These are phyloP conservation scores for Populus simonii DNA, from an alignment of 345 rosid species.

Conservation along the genomic window DNA sequence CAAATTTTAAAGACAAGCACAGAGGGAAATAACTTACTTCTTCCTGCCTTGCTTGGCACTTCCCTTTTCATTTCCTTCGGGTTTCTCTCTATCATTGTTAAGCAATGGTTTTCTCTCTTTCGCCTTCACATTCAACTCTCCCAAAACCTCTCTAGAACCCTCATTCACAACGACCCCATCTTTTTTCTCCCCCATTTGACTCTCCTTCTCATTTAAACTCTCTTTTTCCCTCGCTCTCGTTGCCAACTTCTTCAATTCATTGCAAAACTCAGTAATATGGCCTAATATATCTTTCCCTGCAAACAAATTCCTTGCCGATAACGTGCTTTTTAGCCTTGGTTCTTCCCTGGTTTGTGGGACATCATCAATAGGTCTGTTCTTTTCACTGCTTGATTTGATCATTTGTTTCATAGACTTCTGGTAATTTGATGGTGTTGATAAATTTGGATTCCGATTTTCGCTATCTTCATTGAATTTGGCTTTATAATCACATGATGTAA, in stretches of 20 bases:
- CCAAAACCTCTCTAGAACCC: conserved; percentile 32
- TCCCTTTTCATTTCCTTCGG: conserved; percentile 30
- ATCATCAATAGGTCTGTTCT: conserved; percentile 39
- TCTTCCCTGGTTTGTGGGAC: conserved; percentile 29
- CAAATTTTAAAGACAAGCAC: neutral
- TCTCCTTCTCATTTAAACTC: conserved; percentile 29
- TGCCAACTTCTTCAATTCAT: conserved; percentile 75
- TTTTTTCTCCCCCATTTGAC: conserved; percentile 23
- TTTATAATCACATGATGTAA: conserved; percentile 21
- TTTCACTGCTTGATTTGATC: conserved; percentile 55
- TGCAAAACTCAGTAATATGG: conserved; percentile 81
- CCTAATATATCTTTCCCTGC: conserved; percentile 69
- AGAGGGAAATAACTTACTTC: conserved; percentile 39
- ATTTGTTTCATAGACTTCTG: conserved; percentile 51
- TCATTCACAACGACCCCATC: conserved; percentile 22
- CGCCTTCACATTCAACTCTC: conserved; percentile 30
- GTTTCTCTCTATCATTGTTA: conserved; percentile 39
- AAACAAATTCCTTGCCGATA: conserved; percentile 78
- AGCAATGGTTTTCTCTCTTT: conserved; percentile 66
- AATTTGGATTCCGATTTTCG: conserved; percentile 72
- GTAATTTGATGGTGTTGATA: conserved; percentile 40
- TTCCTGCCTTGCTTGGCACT: conserved; percentile 42
- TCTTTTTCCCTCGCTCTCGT: conserved; percentile 58
- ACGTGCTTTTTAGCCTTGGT: conserved; percentile 59
- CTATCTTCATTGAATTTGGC: conserved; percentile 35